A percentile compares a stretch with the other conserved stretches of the same genome.
These are phyloP conservation scores for Aspergillus hiratsukae DNA, from an alignment of 2,329 filamentous ascomycete species.

Conservation along the genomic window DNA sequence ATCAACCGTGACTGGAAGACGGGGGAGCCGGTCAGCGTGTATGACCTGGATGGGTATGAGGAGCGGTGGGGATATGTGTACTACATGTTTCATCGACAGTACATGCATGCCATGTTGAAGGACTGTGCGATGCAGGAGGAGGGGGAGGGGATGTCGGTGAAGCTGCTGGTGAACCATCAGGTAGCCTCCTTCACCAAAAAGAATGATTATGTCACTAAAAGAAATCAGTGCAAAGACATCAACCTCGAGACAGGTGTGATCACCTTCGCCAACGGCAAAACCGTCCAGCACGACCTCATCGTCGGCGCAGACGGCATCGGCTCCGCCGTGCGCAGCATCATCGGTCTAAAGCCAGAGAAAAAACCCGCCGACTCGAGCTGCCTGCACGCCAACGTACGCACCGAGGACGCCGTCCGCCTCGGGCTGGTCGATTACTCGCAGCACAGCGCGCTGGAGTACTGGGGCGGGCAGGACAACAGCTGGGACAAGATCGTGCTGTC, in stretches of 20 bases:
- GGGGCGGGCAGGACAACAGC: constrained; percentile 59
- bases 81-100: constrained; percentile 66
- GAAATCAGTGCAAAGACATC: constrained; percentile 45
- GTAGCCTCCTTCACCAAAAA: constrained; percentile 26
- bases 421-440: constrained; percentile 63
- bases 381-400: constrained; percentile 65
- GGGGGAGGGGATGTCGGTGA: constrained; percentile 52
- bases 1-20: constrained; percentile 69
- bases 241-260: constrained; percentile 50
- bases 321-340: constrained; percentile 56
- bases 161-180: constrained; percentile 53
- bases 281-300: constrained; percentile 54
- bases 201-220: not conserved
- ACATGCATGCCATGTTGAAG: constrained; percentile 65
- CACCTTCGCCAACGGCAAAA: constrained; percentile 51
- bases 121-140: constrained; percentile 51
- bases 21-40: constrained; percentile 61
- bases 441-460: constrained; percentile 62
- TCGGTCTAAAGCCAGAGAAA: constrained; percentile 60
- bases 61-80: constrained; percentile 61
- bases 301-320: constrained; percentile 65
- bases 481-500: constrained; percentile 68
- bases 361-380: constrained; percentile 58
- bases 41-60: constrained; percentile 62
- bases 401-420: constrained; percentile 78